Evolutionary conservation across 2,329 filamentous ascomycete genomes (phyloP).

Genomic region (Phialophora verrucosa): DNA sequence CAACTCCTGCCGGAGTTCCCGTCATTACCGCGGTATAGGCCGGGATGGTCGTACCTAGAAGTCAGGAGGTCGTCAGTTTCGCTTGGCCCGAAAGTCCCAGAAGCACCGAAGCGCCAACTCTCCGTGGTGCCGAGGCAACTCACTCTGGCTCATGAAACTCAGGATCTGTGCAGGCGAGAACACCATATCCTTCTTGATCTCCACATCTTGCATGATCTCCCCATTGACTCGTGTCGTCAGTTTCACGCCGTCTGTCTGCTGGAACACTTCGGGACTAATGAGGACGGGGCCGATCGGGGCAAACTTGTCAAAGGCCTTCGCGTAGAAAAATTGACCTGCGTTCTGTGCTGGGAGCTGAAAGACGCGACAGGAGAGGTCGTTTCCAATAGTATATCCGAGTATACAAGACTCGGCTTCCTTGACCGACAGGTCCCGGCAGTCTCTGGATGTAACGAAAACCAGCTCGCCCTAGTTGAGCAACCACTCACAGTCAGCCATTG

Average conservation of each 20-base stretch:
- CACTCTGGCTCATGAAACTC: conserved; percentile 50
- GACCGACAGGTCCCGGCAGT: conserved; percentile 16
- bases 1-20: conserved; percentile 54
- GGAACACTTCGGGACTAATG: conserved; percentile 46
- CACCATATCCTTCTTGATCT: conserved; percentile 53
- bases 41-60: conserved; percentile 52
- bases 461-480: conserved; percentile 20
- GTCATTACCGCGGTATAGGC: conserved; percentile 58
- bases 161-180: conserved; percentile 51
- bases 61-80: background rate
- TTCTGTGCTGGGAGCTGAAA: conserved; percentile 46
- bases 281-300: conserved; percentile 52
- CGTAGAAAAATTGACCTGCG: conserved; percentile 46
- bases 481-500: too few relatives aligned
- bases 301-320: conserved; percentile 49
- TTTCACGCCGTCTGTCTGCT: conserved; percentile 41
- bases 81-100: background rate
- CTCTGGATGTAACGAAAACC: conserved; percentile 17
- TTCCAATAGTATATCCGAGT: conserved; percentile 47
- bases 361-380: conserved; percentile 47
- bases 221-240: conserved; percentile 54
- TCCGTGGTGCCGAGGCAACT: background rate
- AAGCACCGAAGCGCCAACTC: background rate
- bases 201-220: conserved; percentile 48
- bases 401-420: conserved; percentile 44